phyloP scores from a whole-genome alignment of 345 rosid species.

The Schrenkiella parvula region DNA sequence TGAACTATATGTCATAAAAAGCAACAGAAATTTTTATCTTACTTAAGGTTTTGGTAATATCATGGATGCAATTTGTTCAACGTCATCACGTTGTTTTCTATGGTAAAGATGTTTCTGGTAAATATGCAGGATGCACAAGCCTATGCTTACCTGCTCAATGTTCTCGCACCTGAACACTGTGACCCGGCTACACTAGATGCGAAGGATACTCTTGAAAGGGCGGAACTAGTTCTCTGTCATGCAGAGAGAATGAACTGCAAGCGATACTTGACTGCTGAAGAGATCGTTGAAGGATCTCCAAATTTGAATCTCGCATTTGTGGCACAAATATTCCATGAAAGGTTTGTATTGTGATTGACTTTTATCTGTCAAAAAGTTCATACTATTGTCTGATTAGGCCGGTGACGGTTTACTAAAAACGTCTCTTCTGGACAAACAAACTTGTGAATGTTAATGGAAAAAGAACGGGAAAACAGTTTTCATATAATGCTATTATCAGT shows the following conservation, averaged over 20 bases:
- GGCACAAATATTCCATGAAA: constrained; percentile 85
- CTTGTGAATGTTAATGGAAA: neutral
- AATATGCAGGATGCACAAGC: constrained; percentile 83
- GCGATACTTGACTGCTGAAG: constrained; percentile 70
- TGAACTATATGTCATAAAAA: neutral
- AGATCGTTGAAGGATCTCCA: constrained; percentile 76
- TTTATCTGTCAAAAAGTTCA: neutral
- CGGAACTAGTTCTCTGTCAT: constrained; percentile 68
- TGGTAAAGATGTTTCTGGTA: neutral
- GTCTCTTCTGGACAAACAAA: neutral
- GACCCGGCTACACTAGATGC: constrained; percentile 66
- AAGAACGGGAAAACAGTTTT: neutral
- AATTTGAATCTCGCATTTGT: constrained; percentile 87
- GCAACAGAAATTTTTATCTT: neutral
- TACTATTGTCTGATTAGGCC: neutral
- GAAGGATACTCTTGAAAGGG: constrained; percentile 69
- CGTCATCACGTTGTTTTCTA: neutral
- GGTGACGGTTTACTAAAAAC: neutral
- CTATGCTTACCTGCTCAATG: constrained; percentile 79
- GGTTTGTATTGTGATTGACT: constrained; percentile 40
- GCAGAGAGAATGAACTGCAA: constrained; percentile 88
- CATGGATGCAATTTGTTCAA: neutral
- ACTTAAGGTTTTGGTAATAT: neutral
- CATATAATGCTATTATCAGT: neutral
- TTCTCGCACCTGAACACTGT: constrained; percentile 85